Base-by-base conservation (phyloP, 164 flowering plant genomes). In the Echeveria elegans region DNA sequence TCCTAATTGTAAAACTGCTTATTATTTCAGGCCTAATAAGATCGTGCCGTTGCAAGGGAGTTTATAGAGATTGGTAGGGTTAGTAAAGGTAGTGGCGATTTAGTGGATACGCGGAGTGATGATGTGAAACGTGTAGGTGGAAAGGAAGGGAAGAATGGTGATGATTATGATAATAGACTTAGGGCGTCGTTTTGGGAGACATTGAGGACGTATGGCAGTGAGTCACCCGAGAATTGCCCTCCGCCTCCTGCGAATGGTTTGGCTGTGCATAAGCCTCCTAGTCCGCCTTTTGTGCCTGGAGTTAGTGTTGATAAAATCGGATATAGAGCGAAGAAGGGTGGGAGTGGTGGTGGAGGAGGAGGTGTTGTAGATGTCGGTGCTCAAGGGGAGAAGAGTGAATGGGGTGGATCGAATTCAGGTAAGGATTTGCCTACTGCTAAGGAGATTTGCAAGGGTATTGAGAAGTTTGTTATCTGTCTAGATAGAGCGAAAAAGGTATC, bases 381-480 rank as follows among this genome's bases (percentile, higher is more conserved):
- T n/a, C 75, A 69, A 56, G 85, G 79, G 19, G 85, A 78, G 67
- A 81, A 80, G 73, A 77, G 50, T 45, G 81, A 78, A 15, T 88
- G 93, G 96, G 96, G 96, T 26, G 97, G 96, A 50, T 79, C 97
- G 1, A 87, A 85, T 73, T 71, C 89, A 73, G 97, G 96, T 4
- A 83, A 81, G 69, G 86, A 84, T 74, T 79, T 94, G 50, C 99
- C 99, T 4, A 91, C 96, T 8, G 97, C 99, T 1, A 94, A 91
- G 78, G 92, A 94, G 82, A 94, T 94, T 50, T 88, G 90, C 75
- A 81, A 81, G 76, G 96, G 92, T 0, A 88, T 94, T 26, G 96
- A 94, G 69, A 89, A 87, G 75, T 94, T 91, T 77, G 97, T 94
- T 41, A 87, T 94, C 58, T 97, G 99, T 40, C 99, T 91, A 73